Base-by-base conservation (phyloP, 1,284 basidiomycete genomes). In the Fomitopsis pinicola region DNA sequence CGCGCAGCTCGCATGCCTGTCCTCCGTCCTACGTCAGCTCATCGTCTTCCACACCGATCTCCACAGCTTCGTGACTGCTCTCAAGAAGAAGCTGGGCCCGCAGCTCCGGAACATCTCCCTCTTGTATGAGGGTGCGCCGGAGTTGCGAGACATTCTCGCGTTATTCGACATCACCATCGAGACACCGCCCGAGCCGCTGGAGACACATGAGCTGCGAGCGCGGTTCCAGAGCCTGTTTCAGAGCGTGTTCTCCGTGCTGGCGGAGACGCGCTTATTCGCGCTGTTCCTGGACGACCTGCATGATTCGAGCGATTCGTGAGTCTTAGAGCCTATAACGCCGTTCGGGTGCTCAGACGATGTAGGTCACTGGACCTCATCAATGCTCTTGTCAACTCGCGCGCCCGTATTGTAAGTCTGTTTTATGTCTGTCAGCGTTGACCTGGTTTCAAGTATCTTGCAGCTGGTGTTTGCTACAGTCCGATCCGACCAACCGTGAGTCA, bases 201-300 rank as follows among this genome's bases (percentile, higher is more conserved):
- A 82, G 55, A 84, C 85, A 1, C 73, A 75, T 42, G 86, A 89
- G 72, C 75, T 88, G 19, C 79, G 87, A 15, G 85, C 85, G 15
- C 76, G 88, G 35, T 90, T 90, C 66, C 85, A 89, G 67, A 82
- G 81, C 15, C 72, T 89, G 42, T 84, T 89, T 3, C 85, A 87
- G 71, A 85, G 82, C 66, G 86, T 89, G 40, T 88, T 89, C 64
- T 74, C 80, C 3, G 83, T 88, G 17, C 80, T 89, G 42, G 82
- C 87, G 1, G 86, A 89, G 67, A 88, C 85, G 3, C 77, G 86
- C 36, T 71, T 87, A 38, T 85, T 89, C 65, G 86, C 86, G 0
- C 71, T 90, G 52, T 88, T 89, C 66, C 75, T 89, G 55, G 88
- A 90, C 68, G 87, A 89, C 70, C 71, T 89, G 14, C 88, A 90